These are phyloP conservation scores for Globisporangium emineosum DNA, from an alignment of 352 stramenopile genomes.

Conservation along the genomic window DNA sequence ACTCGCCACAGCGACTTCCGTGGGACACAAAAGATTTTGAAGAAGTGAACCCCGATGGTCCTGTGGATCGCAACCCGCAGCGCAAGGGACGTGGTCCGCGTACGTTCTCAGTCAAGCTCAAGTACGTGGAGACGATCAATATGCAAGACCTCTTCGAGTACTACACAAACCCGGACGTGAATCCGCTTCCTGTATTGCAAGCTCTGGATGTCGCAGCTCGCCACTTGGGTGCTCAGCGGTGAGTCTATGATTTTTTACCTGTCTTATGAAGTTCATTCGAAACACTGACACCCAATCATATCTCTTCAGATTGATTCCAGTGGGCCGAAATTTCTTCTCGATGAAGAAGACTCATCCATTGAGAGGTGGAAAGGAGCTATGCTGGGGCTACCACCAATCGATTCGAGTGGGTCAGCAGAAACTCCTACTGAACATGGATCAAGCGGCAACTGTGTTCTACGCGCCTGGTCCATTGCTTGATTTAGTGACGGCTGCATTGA, in stretches of 20 bases:
- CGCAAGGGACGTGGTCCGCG: not conserved
- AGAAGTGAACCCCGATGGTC: not conserved
- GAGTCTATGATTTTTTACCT: not conserved
- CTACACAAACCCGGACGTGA: not conserved
- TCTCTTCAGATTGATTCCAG: not conserved
- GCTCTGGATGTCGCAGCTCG: not conserved
- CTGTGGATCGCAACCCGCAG: not conserved
- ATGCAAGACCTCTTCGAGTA: conserved; percentile 1
- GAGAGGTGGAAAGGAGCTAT: not conserved
- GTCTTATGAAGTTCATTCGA: not conserved
- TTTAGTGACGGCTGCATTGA: not conserved
- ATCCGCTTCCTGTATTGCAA: not conserved
- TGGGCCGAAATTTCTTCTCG: not conserved
- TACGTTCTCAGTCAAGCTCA: conserved; percentile 1
- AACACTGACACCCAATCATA: not conserved
- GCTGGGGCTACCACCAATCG: not conserved
- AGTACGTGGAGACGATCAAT: not conserved
- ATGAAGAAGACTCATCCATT: not conserved
- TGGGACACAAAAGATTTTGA: conserved; percentile 1
- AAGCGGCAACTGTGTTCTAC: not conserved
- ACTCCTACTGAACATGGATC: not conserved
- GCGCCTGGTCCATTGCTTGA: not conserved
- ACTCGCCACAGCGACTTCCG: not conserved
- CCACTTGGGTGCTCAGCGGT: not conserved
- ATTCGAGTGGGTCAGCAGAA: not conserved